Evolutionary conservation across 148 eudicot genomes (phyloP).

Genomic region (Fagopyrum homotropicum): DNA sequence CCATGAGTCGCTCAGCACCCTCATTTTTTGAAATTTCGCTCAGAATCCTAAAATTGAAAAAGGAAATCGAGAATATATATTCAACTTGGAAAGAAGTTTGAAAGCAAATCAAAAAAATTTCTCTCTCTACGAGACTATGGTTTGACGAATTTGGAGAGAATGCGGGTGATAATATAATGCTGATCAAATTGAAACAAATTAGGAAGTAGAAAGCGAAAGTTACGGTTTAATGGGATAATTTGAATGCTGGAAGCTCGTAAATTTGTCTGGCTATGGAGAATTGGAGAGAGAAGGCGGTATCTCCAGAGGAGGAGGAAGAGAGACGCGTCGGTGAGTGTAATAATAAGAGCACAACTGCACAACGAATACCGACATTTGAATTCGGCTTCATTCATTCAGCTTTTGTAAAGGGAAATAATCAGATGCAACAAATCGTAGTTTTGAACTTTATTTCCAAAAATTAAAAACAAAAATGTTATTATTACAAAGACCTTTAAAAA

Average conservation of each 20-base stretch:
- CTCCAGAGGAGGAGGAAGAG: slow-evolving; percentile 1
- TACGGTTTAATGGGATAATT: not conserved
- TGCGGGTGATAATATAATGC: not conserved
- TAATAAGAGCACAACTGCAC: slow-evolving; percentile 6
- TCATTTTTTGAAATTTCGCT: slow-evolving; percentile 25
- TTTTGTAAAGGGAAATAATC: not conserved
- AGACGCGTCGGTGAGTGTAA: slow-evolving; percentile 3
- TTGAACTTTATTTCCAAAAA: not conserved
- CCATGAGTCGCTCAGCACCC: slow-evolving; percentile 77
- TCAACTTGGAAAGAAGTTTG: not conserved
- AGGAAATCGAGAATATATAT: not conserved
- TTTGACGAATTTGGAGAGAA: not conserved
- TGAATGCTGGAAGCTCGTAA: not conserved
- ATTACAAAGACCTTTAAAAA: no score
- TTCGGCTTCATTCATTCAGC: not conserved
- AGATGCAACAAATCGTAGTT: not conserved
- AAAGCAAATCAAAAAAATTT: slow-evolving; percentile 4
- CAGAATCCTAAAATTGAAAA: not conserved
- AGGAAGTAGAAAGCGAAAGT: not conserved
- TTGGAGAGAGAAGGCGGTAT: not conserved
- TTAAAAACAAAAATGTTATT: not conserved
- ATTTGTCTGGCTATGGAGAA: not conserved
- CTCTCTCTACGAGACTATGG: not conserved
- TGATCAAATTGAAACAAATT: not conserved
- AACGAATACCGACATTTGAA: slow-evolving; percentile 15